Conservation (phyloP, 2,329 filamentous ascomycete species). For the Cladosporium sp. region DNA sequence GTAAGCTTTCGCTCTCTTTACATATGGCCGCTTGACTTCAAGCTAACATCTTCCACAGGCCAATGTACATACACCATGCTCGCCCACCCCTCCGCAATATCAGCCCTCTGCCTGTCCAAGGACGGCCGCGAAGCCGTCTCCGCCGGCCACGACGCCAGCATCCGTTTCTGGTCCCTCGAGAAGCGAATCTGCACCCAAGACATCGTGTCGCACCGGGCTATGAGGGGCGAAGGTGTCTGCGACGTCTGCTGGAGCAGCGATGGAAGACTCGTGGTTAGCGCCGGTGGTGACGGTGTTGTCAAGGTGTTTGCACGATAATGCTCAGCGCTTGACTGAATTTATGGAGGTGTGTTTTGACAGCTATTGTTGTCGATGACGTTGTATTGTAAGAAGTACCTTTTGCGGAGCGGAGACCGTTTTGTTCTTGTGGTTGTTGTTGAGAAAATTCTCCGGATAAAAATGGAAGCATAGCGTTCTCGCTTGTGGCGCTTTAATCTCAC, state of each 20-base stretch:
- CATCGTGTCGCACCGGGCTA: constrained; percentile 86
- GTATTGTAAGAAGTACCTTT: constrained; percentile 11
- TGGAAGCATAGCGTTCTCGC: constrained; percentile 9
- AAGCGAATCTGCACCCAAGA: constrained; percentile 95
- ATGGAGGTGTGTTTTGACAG: not conserved
- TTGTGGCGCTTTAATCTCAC: too few relatives aligned
- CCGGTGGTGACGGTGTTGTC: constrained; percentile 90
- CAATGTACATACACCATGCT: constrained; percentile 99
- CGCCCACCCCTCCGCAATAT: constrained; percentile 90
- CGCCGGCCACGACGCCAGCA: constrained; percentile 89
- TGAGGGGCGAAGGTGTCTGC: constrained; percentile 95
- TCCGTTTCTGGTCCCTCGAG: constrained; percentile 96
- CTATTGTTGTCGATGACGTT: not conserved
- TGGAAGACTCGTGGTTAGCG: constrained; percentile 90
- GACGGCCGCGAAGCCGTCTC: constrained; percentile 94
- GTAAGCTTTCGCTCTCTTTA: constrained; percentile 58
- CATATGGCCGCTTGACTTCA: not conserved
- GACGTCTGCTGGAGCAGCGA: constrained; percentile 94
- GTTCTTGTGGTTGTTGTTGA: not conserved
- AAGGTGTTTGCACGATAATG: constrained; percentile 70
- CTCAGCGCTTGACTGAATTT: not conserved
- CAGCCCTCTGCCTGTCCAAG: constrained; percentile 84
- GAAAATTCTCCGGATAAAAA: not conserved
- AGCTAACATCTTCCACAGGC: constrained; percentile 54
- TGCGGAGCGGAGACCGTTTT: not conserved